Base-by-base conservation (phyloP, 192 early-diverging fungal genomes). In the Podila horticola region DNA sequence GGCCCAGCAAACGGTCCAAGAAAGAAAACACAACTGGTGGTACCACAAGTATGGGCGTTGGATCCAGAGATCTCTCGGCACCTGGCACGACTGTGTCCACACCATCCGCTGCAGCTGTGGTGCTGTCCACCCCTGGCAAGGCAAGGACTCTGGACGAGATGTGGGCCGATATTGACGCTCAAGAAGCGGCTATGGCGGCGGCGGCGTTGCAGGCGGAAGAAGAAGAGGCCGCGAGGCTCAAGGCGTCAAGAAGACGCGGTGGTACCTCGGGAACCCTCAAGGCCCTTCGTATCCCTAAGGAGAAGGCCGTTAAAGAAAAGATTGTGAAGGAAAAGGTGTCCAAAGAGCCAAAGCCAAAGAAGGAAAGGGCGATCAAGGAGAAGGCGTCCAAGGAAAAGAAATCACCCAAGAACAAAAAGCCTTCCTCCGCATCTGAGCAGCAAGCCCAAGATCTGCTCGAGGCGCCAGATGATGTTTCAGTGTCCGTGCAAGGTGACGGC, bases 111-210 rank as follows among this genome's bases (percentile, higher is more conserved):
- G 65, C 74, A 26, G 52, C 63, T 26, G 52, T 55, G 10, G 52
- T 55, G 6, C 4, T 55, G 52, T 55, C 52, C 1, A 72, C 71
- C 5, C 66, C 71, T 26, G 71, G 66, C 0, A 77, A 66, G 26
- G 45, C 58, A 26, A 38, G 60, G 36, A 67, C 75, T 4, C 33
- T 79, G 65, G 75, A 79, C 8, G 75, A 79, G 34, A 79, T 79
- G 75, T 79, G 75, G 75, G 75, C 69, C 0, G 74, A 77, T 6
- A 10, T 64, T 36, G 68, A 77, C 51, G 33, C 28, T 34, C 48
- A 38, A 17, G 62, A 77, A 48, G 58, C 36, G 9, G 57, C 28
- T 17, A 66, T 26, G 13, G 74, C 31, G 6, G 62, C 28, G 31
- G 50, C 62, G 3, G 51, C 19, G 65, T 58, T 19, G 29, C 52